phyloP scores from a whole-genome alignment of 164 flowering plant species.

The Taxillus chinensis region DNA sequence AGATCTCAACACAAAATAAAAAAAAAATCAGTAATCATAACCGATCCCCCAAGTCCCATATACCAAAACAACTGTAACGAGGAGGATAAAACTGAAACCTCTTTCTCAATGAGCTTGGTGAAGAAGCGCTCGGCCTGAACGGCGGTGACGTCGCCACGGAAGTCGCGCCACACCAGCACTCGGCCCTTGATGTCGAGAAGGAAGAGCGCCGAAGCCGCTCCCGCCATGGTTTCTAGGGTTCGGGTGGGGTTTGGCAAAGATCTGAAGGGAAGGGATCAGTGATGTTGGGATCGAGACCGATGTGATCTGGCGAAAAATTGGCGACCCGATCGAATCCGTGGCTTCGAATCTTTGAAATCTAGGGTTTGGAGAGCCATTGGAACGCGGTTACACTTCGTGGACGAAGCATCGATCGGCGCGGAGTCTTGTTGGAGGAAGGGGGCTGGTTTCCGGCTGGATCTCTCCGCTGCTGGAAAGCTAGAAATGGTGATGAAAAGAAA shows the following conservation, averaged over 20 bases:
- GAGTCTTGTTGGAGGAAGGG: too few species aligned
- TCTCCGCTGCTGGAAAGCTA: too few species aligned
- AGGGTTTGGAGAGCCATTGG: too few species aligned
- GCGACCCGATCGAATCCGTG: too few species aligned
- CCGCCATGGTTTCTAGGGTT: slow-evolving; percentile 45
- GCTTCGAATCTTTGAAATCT: too few species aligned
- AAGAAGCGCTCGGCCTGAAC: slow-evolving; percentile 83
- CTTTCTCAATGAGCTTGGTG: slow-evolving; percentile 91
- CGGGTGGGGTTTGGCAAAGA: neutral
- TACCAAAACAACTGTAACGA: neutral
- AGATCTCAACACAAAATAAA: neutral
- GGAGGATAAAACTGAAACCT: slow-evolving; percentile 25
- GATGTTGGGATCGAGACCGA: neutral
- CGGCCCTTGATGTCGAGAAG: slow-evolving; percentile 94
- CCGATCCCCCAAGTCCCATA: neutral
- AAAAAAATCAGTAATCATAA: neutral
- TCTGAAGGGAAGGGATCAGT: neutral
- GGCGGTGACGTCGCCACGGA: slow-evolving; percentile 84
- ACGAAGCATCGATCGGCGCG: too few species aligned
- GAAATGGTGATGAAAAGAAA: too few species aligned
- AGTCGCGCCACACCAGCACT: slow-evolving; percentile 92
- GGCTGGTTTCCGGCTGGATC: too few species aligned
- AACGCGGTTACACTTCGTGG: too few species aligned
- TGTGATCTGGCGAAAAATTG: too few species aligned
- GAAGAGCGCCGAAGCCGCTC: slow-evolving; percentile 92